Base-by-base conservation (phyloP, 2,329 filamentous ascomycete species). In the Pseudomassariella vexata region DNA sequence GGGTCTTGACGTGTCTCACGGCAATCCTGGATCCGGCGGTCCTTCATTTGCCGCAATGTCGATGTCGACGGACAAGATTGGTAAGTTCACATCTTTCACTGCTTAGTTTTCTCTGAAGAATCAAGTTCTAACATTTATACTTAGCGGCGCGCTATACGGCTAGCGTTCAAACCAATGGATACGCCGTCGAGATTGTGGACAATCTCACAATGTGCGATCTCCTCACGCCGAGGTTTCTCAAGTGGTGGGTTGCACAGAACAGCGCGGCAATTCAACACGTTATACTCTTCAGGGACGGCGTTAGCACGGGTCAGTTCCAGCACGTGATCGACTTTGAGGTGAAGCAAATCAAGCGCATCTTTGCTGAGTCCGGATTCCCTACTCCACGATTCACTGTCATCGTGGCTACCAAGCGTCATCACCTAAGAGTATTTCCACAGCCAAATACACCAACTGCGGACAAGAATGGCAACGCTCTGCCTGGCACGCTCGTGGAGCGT, bases 281-380 rank as follows among this genome's bases (percentile, higher is more conserved):
- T 35, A 85, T 94, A 46, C 96, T 94, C 60, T 83, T 96, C 59
- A 85, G 92, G 12, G 92, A 98, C 48, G 92, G 92, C 45, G 87
- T 96, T 1, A 82, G 82, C 0, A 87, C 95, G 48, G 85, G 85
- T 0, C 84, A 96, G 52, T 95, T 92, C 47, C 60, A 72, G 1
- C 76, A 87, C 17, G 82, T 98, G 1, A 62, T 98, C 8, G 68
- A 85, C 2, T 65, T 79, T n/a, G 92, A 98, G 52, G 72, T 96
- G 1, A 53, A 56, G 0, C 72, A 82, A 42, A 80, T 96, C 59
- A 84, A 82, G 58, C 55, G 65, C 0, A 62, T 65, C 17, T 72
- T 88, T 44, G 46, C 49, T 19, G 55, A 67, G 5, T 46, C 54
- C 3, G 53, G 55, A 4, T 53, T 48, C 2, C 34, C 29, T 1